phyloP scores from a whole-genome alignment of 257 asterid genomes.

The Knoxia roxburghii region DNA sequence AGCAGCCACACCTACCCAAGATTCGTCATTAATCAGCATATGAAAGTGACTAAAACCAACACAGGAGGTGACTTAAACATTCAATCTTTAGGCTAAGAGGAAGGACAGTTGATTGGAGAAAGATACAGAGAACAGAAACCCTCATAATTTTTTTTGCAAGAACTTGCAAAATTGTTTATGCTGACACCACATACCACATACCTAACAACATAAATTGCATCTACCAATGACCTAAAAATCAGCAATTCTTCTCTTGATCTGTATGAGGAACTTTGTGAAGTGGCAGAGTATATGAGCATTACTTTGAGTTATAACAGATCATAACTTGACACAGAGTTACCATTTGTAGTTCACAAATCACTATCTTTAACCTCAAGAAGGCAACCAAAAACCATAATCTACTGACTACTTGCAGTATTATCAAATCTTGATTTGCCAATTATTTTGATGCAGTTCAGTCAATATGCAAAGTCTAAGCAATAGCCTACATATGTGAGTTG shows the following conservation, averaged over 20 bases:
- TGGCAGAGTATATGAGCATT: not conserved
- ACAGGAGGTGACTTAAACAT: not conserved
- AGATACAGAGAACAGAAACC: not conserved
- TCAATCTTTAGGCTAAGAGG: not conserved
- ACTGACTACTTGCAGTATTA: not conserved
- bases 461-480: constrained; percentile 2
- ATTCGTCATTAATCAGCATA: not conserved
- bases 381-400: not conserved
- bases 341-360: not conserved
- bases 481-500: no score
- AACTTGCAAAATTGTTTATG: not conserved
- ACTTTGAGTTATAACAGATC: no score
- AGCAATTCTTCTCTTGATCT: not conserved
- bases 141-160: not conserved
- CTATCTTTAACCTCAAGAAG: not conserved
- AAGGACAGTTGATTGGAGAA: not conserved
- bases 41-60: not conserved
- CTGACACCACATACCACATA: not conserved
- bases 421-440: not conserved
- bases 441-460: not conserved
- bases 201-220: not conserved
- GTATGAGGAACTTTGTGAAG: not conserved
- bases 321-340: not conserved
- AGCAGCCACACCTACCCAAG: constrained; percentile 43
- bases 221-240: not conserved